Evolutionary conservation across 371 early-diverging fungal species (phyloP), one percentile per base, ranked within the genome.

Genomic region (Mortierella sp.): DNA sequence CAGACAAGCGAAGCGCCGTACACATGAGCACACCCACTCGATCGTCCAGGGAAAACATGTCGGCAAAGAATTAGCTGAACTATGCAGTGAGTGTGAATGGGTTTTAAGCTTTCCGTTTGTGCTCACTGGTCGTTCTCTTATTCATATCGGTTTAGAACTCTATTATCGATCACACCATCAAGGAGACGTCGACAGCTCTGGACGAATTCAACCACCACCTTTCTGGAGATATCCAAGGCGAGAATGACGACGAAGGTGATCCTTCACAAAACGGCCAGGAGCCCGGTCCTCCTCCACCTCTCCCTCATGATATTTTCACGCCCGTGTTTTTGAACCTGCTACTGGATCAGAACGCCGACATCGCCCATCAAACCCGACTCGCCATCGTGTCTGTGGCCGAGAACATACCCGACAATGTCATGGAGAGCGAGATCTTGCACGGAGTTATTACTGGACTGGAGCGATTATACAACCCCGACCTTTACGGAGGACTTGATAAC

Each of bases 351-450:
- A 90, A 91, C 58, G 89, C 92, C 2, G 88, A 78, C 6, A 81
- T 92, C 7, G 91, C 92, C 2, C 88, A 91, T 24, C 88, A 90
- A 44, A 83, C 90, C 3, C 89, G 91, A 54, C 88, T 91, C 28
- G 91, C 91, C 28, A 88, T 92, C 42, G 90, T 91, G 4, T 81
- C 90, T 24, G 89, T 93, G 4, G 88, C 91, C 3, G 87, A 88
- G 19, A 90, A 90, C 57, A 80, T 93, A 9, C 80, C 89, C 19
- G 87, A 87, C 34, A 76, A 89, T 24, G 72, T 92, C 14, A 72
- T 93, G 58, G 89, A 92, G 60, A 88, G 81, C n/a, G 93, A 93
- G 54, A 90, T 93, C 48, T 79, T 90, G 70, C 83, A 91, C 50
- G 92, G 92, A 6, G 79, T 93, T 1, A 89, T 92, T 19, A 75